Percentiles rank a stretch among this genome's conserved stretches.
Evolutionary conservation across 208 protist genomes (phyloP).

Genomic region (Naegleria lovaniensis): DNA sequence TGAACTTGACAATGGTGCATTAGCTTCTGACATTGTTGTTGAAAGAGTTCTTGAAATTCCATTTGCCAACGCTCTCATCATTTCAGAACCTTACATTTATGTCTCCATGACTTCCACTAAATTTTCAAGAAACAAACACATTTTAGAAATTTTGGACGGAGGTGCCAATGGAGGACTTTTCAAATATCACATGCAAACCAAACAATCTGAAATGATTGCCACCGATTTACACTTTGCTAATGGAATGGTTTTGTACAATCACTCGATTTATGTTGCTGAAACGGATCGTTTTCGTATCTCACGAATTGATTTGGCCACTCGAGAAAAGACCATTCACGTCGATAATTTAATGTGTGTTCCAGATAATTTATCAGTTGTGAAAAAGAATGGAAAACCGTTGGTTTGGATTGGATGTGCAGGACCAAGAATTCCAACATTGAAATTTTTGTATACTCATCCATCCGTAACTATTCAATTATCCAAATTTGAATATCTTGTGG

Average conservation of each 20-base stretch:
- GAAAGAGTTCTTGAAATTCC: neutral
- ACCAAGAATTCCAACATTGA: neutral
- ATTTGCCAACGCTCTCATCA: neutral
- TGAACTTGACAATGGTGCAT: neutral
- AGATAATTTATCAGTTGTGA: neutral
- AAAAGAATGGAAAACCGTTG: neutral
- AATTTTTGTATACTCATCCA: neutral
- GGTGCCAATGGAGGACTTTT: neutral
- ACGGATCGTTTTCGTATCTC: neutral
- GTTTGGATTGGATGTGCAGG: neutral
- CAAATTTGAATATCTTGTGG: neutral
- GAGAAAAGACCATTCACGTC: neutral
- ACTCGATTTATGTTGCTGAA: neutral
- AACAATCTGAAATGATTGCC: neutral
- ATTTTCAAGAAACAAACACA: neutral
- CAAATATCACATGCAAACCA: neutral
- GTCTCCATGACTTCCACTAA: neutral
- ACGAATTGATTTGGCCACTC: neutral
- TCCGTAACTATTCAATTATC: neutral
- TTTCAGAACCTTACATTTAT: neutral
- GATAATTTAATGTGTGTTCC: constrained; percentile 1
- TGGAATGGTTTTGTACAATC: neutral
- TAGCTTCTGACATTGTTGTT: neutral
- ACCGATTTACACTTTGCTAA: neutral
- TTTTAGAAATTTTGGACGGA: neutral